Evolutionary conservation across 139 green algal species (phyloP).

Genomic region (Tetradesmus obliquus): DNA sequence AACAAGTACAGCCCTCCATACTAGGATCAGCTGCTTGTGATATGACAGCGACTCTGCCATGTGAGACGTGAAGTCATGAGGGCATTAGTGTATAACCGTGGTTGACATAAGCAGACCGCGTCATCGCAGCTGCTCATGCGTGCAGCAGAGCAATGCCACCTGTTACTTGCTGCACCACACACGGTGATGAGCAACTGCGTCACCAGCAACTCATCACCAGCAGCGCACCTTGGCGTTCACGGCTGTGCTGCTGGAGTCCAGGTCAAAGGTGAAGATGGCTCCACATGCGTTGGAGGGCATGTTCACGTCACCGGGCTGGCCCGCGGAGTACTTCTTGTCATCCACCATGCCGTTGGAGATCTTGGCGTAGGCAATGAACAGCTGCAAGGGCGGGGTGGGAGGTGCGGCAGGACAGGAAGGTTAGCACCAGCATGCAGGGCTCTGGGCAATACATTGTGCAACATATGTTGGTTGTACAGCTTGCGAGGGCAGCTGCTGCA

Average conservation of each 20-base stretch:
- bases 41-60: too few relatives aligned
- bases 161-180: too few relatives aligned
- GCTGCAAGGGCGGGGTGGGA: not conserved
- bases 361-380: conserved; percentile 1
- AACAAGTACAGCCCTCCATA: too few relatives aligned
- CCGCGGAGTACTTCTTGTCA: not conserved
- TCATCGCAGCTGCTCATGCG: too few relatives aligned
- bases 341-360: not conserved
- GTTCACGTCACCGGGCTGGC: not conserved
- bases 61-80: too few relatives aligned
- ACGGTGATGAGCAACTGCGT: too few relatives aligned
- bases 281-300: conserved; percentile 4
- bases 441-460: not conserved
- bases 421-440: not conserved
- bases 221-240: not conserved
- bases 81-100: too few relatives aligned
- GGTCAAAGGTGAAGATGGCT: not conserved
- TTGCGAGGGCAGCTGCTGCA: not conserved
- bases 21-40: too few relatives aligned
- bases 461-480: not conserved
- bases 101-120: too few relatives aligned
- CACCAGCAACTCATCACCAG: too few relatives aligned
- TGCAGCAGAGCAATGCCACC: too few relatives aligned
- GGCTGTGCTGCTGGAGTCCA: not conserved
- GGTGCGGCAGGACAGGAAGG: not conserved